These are phyloP conservation scores for Chlorociboria aeruginascens DNA, from an alignment of 495 filamentous ascomycete genomes.

Conservation along the genomic window DNA sequence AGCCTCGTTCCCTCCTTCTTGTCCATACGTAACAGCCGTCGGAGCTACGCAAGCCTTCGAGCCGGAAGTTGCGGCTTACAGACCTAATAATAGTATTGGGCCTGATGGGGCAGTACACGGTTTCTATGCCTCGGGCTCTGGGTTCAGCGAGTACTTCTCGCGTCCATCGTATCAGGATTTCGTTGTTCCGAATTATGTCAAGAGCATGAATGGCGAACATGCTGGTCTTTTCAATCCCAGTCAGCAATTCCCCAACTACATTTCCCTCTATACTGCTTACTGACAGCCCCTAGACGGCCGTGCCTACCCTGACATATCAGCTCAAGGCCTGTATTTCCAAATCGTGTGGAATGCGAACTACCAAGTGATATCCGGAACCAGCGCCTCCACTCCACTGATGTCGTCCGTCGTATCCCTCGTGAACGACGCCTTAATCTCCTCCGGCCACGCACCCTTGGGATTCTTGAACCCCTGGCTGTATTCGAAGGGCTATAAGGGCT, in stretches of 20 bases:
- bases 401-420: conserved; percentile 41
- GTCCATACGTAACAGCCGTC: conserved; percentile 68
- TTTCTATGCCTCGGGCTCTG: conserved; percentile 45
- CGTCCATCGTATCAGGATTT: conserved; percentile 52
- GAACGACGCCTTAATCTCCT: conserved; percentile 45
- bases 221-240: conserved; percentile 11
- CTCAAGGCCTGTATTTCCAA: conserved; percentile 43
- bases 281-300: conserved; percentile 43
- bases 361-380: conserved; percentile 34
- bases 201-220: conserved; percentile 14
- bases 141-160: conserved; percentile 58
- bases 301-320: conserved; percentile 61
- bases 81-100: conserved; percentile 36
- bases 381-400: conserved; percentile 25
- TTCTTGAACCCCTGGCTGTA: conserved; percentile 55
- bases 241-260: not conserved
- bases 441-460: conserved; percentile 45
- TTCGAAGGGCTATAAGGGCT: conserved; percentile 38
- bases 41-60: conserved; percentile 50
- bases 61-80: conserved; percentile 43
- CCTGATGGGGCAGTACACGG: conserved; percentile 26
- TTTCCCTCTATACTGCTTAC: conserved; percentile 21
- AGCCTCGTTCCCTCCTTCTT: conserved; percentile 62
- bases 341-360: conserved; percentile 30
- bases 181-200: conserved; percentile 44